phyloP scores from a whole-genome alignment of 495 filamentous ascomycete species.

The Aspergillus indologenus region DNA sequence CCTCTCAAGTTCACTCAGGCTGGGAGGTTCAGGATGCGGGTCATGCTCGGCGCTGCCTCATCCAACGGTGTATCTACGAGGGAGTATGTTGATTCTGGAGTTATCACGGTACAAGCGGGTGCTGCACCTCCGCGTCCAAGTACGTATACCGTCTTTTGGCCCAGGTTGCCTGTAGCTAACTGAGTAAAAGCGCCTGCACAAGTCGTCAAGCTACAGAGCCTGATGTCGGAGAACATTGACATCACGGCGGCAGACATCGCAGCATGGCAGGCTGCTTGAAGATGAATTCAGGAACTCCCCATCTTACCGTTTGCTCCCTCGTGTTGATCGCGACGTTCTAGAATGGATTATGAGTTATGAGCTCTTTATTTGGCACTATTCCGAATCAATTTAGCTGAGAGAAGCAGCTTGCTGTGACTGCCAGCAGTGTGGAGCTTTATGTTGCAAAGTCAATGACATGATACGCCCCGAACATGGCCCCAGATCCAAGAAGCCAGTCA shows the following conservation, averaged over 20 bases:
- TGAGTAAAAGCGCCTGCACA: constrained; percentile 26
- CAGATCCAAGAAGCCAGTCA: too few species aligned
- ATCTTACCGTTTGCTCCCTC: background rate
- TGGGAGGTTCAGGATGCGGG: constrained; percentile 34
- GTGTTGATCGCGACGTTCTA: background rate
- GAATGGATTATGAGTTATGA: too few species aligned
- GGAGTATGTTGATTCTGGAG: constrained; percentile 32
- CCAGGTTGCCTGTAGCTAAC: background rate
- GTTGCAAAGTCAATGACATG: too few species aligned
- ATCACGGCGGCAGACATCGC: constrained; percentile 36
- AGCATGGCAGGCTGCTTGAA: constrained; percentile 33
- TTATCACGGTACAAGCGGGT: constrained; percentile 34
- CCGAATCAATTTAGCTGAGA: too few species aligned
- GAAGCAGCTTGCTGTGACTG: background rate
- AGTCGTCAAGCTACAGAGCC: constrained; percentile 26
- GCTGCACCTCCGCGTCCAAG: constrained; percentile 32
- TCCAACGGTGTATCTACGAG: constrained; percentile 31
- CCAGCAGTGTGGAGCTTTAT: too few species aligned
- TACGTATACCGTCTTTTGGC: constrained; percentile 15
- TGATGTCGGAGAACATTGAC: constrained; percentile 38
- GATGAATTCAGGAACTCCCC: too few species aligned
- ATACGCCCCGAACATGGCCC: too few species aligned
- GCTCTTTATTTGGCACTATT: too few species aligned
- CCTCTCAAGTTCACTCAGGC: constrained; percentile 31
- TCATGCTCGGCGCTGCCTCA: constrained; percentile 37